Evolutionary conservation across 2,329 filamentous ascomycete genomes (phyloP), one percentile per base, ranked within the genome.

Genomic region (Fusarium phyllophilum): DNA sequence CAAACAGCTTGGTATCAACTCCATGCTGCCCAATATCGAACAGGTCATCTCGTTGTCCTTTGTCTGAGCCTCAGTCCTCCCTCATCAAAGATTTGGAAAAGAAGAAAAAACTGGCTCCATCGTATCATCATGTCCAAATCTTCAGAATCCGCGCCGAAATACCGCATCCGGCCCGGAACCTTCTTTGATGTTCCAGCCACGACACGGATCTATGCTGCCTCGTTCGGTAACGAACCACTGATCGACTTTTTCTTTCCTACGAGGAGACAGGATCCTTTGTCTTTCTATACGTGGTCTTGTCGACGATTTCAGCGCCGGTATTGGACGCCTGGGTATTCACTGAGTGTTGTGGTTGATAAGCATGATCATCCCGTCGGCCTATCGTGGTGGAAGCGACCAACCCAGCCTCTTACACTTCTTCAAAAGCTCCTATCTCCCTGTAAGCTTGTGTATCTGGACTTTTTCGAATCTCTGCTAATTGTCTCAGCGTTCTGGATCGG

Each of bases 161-260:
- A 68, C 52, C 54, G 54, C 45, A 48, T 68, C 24, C 45, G 65
- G 18, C 45, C 39, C 2, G 65, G 45, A 8, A 61, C 45, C 4
- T 67, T 61, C 34, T 42, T 66, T 1, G 64, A 67, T 22, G 62
- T 67, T 18, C 20, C 64, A 5, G 62, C 62, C 5, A 41, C 64
- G 6, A 49, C 64, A 10, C 51, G 45, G 8, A 29, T 67, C 15
- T 67, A 67, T 18, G 62, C 44, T 15, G 54, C 62, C 3, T 29
- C 64, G 5, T 67, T 67, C 22, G 14, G n/a, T 0, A 59, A 58
- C 9, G 64, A 67, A 12, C 51, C 62, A 4, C 7, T 67, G 5
- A 49, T 67, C 3, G 64, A 67, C 38, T 67, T 66, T 5, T 44
- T 67, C 10, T 67, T 66, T 4, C 64, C 64, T 2, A 20, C 44